phyloP scores from a whole-genome alignment of 495 filamentous ascomycete species.

The Paragyromitra xinjiangensis region DNA sequence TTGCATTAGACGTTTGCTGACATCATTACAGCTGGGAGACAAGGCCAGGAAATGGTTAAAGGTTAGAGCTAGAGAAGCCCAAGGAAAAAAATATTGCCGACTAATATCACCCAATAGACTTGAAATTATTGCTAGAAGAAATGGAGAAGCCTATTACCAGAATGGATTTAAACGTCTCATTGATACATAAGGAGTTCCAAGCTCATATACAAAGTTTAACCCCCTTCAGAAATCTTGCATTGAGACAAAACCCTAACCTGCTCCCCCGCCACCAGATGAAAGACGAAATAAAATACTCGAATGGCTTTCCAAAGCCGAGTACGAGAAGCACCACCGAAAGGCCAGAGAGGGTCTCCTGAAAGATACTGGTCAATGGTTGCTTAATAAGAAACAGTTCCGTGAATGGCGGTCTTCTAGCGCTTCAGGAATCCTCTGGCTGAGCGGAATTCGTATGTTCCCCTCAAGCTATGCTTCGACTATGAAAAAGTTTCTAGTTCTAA shows the following conservation, averaged over 20 bases:
- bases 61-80: background rate
- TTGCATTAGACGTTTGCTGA: background rate
- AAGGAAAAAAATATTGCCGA: background rate
- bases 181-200: background rate
- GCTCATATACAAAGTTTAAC: background rate
- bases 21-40: background rate
- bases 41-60: background rate
- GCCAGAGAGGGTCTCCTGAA: conserved; percentile 24
- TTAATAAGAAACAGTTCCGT: conserved; percentile 18
- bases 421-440: conserved; percentile 41
- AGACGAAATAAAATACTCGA: conserved; percentile 25
- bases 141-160: background rate
- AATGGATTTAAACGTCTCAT: background rate
- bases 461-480: background rate
- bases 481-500: background rate
- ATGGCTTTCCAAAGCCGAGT: conserved; percentile 43
- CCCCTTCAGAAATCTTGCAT: background rate
- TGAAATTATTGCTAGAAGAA: background rate
- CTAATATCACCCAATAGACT: background rate
- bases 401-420: conserved; percentile 27
- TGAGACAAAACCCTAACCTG: background rate
- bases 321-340: conserved; percentile 23
- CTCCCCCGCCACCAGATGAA: background rate
- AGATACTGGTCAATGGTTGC: conserved; percentile 45
- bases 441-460: conserved; percentile 39